Conservation (phyloP, 2,329 filamentous ascomycete species). For the Aspergillus texensis region DNA sequence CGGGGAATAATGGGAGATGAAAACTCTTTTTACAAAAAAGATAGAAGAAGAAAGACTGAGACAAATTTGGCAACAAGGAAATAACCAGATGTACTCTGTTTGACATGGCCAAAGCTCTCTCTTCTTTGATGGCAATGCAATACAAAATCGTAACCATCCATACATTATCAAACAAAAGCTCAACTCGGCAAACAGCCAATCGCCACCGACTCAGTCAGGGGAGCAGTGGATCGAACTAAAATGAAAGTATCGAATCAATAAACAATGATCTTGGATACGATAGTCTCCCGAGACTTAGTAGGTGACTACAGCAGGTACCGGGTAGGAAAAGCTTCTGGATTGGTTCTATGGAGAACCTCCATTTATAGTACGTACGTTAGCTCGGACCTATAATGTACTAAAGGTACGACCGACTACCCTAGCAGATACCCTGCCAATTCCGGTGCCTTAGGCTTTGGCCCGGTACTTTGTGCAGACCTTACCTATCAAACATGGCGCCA, state of each 20-base stretch:
- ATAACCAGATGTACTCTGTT: neutral
- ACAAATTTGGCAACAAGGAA: neutral
- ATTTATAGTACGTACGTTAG: constrained; percentile 2
- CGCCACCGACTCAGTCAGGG: constrained; percentile 20
- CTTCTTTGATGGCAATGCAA: neutral
- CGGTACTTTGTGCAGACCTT: constrained; percentile 2
- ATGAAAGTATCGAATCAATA: constrained; percentile 18
- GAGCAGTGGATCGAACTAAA: constrained; percentile 15
- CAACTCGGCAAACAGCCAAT: neutral
- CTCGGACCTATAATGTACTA: neutral
- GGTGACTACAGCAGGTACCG: constrained; percentile 17
- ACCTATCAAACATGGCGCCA: constrained; percentile 15
- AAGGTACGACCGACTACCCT: neutral
- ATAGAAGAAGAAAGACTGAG: neutral
- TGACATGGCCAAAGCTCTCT: neutral
- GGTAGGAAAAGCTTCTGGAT: constrained; percentile 18
- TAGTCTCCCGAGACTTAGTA: constrained; percentile 17
- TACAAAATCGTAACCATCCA: neutral
- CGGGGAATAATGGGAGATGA: neutral
- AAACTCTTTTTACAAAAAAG: neutral
- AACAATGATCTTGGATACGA: constrained; percentile 17
- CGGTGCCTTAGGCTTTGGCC: neutral
- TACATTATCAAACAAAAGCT: neutral
- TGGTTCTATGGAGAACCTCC: constrained; percentile 14
- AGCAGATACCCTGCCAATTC: neutral